Conservation (phyloP, 305 asterid genomes). For the Nicotiana rustica region DNA sequence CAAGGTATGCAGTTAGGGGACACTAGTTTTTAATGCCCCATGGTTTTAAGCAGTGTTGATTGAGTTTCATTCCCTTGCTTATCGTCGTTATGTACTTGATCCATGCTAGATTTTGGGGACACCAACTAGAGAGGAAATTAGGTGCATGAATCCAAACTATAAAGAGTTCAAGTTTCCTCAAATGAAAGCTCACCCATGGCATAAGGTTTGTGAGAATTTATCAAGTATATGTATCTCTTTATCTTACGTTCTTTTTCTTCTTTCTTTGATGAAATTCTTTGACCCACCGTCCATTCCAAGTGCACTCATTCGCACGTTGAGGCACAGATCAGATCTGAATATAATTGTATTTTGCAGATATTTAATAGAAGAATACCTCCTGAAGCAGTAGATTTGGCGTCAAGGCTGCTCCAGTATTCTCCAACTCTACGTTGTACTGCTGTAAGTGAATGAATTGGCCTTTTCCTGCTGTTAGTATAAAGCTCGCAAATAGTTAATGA, state of each 20-base stretch:
- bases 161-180: constrained; percentile 76
- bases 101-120: constrained; percentile 67
- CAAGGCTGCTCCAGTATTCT: constrained; percentile 75
- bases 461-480: constrained; percentile 12
- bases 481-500: constrained; percentile 22
- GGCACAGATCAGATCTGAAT: neutral
- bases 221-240: neutral
- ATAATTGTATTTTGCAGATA: constrained; percentile 48
- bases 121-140: constrained; percentile 86
- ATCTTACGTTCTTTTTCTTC: neutral
- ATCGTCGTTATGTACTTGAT: neutral
- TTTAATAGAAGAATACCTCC: constrained; percentile 74
- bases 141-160: constrained; percentile 81
- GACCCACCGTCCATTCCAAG: neutral
- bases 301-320: neutral
- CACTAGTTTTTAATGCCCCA: neutral
- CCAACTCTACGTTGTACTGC: constrained; percentile 81
- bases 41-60: neutral
- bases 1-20: constrained; percentile 52
- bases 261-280: constrained; percentile 7
- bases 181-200: constrained; percentile 84
- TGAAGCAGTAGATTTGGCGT: constrained; percentile 75
- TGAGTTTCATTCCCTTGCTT: neutral
- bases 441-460: constrained; percentile 50
- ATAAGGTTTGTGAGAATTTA: constrained; percentile 57